These are phyloP conservation scores for Micractinium sp. DNA, from an alignment of 139 green algal species.

Conservation along the genomic window DNA sequence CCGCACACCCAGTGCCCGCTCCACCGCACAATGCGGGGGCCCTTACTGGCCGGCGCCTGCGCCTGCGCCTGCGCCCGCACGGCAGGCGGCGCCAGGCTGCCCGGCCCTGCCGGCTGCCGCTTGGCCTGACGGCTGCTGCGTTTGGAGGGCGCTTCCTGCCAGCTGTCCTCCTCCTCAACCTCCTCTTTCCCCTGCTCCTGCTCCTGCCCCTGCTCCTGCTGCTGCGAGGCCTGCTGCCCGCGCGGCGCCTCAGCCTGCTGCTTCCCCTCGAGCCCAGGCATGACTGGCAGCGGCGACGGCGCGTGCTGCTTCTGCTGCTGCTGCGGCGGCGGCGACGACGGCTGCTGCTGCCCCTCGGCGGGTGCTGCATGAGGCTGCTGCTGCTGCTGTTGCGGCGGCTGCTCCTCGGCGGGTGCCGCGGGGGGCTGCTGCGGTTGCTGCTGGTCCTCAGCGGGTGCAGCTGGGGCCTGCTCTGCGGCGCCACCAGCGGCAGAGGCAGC, in stretches of 20 bases:
- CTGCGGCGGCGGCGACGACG: neutral
- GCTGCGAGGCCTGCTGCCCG: neutral
- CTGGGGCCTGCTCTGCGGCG: neutral
- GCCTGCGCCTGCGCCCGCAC: neutral
- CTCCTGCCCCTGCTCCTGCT: neutral
- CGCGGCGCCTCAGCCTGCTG: too few species aligned
- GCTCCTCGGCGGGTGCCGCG: too few species aligned
- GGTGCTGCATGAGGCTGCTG: neutral
- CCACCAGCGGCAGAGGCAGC: too few species aligned
- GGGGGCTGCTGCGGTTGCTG: neutral
- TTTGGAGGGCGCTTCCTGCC: neutral
- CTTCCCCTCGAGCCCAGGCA: neutral
- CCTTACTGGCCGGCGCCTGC: neutral
- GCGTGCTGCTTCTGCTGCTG: neutral
- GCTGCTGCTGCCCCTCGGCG: neutral
- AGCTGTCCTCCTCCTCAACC: neutral
- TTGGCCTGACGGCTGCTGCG: neutral
- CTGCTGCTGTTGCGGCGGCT: neutral
- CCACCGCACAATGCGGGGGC: neutral
- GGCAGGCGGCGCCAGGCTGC: too few species aligned
- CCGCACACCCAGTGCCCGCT: constrained; percentile 8
- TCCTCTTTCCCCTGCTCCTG: neutral
- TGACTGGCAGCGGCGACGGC: neutral
- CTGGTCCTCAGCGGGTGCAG: neutral
- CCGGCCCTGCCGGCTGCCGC: neutral